These are phyloP conservation scores for Colletotrichum agaves DNA, from an alignment of 2,329 filamentous ascomycete genomes.

Conservation along the genomic window DNA sequence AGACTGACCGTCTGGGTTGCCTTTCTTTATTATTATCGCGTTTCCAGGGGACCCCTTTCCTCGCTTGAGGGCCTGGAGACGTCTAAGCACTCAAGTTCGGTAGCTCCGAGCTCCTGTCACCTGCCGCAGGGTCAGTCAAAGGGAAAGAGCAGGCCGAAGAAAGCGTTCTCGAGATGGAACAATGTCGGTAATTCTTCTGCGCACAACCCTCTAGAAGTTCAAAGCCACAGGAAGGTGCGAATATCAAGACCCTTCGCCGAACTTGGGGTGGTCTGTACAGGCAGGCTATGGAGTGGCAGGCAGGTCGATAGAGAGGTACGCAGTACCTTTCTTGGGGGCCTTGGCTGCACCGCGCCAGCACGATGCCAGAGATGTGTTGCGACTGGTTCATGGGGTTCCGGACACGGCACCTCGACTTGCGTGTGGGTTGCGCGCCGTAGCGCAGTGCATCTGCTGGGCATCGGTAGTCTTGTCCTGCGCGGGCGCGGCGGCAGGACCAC, in stretches of 20 bases:
- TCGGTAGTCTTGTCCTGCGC: not conserved
- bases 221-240: not conserved
- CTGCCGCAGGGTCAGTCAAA: conserved; percentile 3
- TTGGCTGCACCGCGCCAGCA: conserved; percentile 19
- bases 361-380: conserved; percentile 32
- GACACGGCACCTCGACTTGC: conserved; percentile 27
- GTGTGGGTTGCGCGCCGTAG: conserved; percentile 25
- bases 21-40: conserved; percentile 6
- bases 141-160: not conserved
- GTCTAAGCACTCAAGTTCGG: conserved; percentile 1
- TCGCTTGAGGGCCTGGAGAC: not conserved
- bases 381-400: conserved; percentile 37
- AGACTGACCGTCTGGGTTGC: conserved; percentile 12
- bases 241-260: too few relatives aligned
- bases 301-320: conserved; percentile 21
- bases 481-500: conserved; percentile 19
- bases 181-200: conserved; percentile 1
- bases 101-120: not conserved
- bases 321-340: conserved; percentile 1
- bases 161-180: not conserved
- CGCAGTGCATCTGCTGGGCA: not conserved
- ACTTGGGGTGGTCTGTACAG: too few relatives aligned
- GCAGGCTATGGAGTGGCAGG: conserved; percentile 3
- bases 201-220: not conserved
- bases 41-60: conserved; percentile 20